A percentile compares a stretch with the other conserved stretches of the same genome.
Evolutionary conservation across 2,329 filamentous ascomycete species (phyloP).

Genomic region (Dryadomyces quercivorus): DNA sequence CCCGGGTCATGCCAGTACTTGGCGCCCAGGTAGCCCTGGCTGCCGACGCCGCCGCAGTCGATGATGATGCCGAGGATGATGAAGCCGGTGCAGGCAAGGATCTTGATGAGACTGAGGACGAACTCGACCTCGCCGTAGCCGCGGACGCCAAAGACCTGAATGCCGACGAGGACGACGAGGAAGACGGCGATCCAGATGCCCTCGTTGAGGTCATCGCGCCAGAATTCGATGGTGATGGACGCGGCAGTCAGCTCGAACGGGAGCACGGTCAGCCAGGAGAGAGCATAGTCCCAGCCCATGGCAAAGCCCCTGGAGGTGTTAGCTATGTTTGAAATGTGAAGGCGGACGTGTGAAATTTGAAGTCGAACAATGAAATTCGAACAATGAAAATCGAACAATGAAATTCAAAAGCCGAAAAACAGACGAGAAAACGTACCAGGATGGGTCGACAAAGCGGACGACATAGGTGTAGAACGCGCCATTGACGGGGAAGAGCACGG

Average conservation of each 20-base stretch:
- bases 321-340: no score
- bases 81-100: slow-evolving; percentile 46
- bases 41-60: slow-evolving; percentile 42
- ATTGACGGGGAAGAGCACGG: slow-evolving; percentile 46
- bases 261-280: slow-evolving; percentile 35
- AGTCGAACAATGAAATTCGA: no score
- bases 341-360: no score
- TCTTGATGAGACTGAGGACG: slow-evolving; percentile 42
- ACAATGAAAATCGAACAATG: no score
- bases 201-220: slow-evolving; percentile 35
- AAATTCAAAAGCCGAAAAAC: no score
- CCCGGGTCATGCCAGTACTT: slow-evolving; percentile 47
- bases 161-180: slow-evolving; percentile 33
- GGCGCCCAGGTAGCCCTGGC: slow-evolving; percentile 46
- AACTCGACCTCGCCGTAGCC: slow-evolving; percentile 51
- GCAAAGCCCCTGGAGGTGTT: slow-evolving; percentile 30
- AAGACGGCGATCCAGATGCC: slow-evolving; percentile 46
- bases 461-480: slow-evolving; percentile 52
- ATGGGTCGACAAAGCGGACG: slow-evolving; percentile 47
- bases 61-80: slow-evolving; percentile 52
- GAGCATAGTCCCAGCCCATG: slow-evolving; percentile 40
- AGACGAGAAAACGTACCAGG: slow-evolving; percentile 25
- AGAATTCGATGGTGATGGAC: slow-evolving; percentile 40
- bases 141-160: slow-evolving; percentile 44
- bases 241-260: slow-evolving; percentile 44